These are phyloP conservation scores for Starmerella floricola DNA, from an alignment of 805 yeast species.

Conservation along the genomic window DNA sequence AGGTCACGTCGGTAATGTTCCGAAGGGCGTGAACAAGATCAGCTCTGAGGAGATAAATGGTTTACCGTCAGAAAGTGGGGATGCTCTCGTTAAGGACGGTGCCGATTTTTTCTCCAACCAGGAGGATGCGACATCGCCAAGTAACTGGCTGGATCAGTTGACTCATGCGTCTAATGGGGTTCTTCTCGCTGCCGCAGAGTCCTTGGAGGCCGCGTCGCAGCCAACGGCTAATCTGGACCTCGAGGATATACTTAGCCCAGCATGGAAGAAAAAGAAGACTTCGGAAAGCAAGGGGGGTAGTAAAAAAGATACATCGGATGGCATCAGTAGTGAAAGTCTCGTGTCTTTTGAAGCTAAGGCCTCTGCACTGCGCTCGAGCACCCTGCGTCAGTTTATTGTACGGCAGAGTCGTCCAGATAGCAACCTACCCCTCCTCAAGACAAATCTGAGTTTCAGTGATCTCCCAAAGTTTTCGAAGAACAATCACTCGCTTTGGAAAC, in stretches of 20 bases:
- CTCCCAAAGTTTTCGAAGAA: conserved; percentile 1
- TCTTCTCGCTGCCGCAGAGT: conserved; percentile 7
- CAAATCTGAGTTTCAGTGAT: conserved; percentile 7
- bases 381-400: background rate
- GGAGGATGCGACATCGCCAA: conserved; percentile 22
- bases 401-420: background rate
- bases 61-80: no score
- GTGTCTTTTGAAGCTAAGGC: background rate
- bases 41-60: no score
- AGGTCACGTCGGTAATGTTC: no score
- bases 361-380: background rate
- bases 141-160: conserved; percentile 19
- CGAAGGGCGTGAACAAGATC: no score
- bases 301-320: no score
- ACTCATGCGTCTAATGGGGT: conserved; percentile 7
- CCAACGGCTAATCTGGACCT: conserved; percentile 10
- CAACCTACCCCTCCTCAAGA: conserved; percentile 11
- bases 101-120: conserved; percentile 41
- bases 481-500: conserved; percentile 7
- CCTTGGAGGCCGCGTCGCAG: conserved; percentile 10
- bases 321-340: background rate
- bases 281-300: background rate
- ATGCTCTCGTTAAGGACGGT: conserved; percentile 40
- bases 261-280: background rate
- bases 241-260: conserved; percentile 3